phyloP scores from a whole-genome alignment of 129 eudicot genomes.

The Daucus carota region DNA sequence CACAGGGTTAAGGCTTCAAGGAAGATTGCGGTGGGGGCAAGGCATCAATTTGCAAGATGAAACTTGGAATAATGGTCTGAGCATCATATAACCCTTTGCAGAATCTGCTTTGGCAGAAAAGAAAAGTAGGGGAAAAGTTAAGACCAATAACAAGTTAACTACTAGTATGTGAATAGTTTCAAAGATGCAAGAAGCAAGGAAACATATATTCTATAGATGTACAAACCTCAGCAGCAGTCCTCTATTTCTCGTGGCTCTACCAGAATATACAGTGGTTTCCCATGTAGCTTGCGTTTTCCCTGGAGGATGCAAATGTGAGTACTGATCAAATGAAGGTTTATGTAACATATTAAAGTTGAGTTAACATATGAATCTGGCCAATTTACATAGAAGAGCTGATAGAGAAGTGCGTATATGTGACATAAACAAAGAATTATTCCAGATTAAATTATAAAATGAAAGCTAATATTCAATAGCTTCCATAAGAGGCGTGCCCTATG shows the following conservation, averaged over 20 bases:
- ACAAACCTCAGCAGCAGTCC: conserved; percentile 19
- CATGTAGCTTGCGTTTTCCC: conserved; percentile 28
- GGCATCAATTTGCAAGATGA: not conserved
- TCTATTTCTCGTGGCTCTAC: conserved; percentile 41
- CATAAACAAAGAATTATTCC: not conserved
- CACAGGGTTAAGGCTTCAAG: not conserved
- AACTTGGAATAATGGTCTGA: not conserved
- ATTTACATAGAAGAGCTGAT: not conserved
- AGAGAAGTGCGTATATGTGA: not conserved
- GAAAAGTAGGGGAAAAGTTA: not conserved
- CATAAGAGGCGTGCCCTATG: not conserved
- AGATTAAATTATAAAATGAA: not conserved
- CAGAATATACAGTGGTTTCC: conserved; percentile 41
- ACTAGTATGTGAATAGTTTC: not conserved
- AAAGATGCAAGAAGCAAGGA: not conserved
- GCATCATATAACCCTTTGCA: not conserved
- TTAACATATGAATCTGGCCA: not conserved
- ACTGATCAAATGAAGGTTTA: not conserved
- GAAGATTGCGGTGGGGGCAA: not conserved
- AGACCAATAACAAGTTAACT: not conserved
- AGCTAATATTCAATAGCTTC: not conserved
- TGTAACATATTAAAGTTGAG: too few species aligned
- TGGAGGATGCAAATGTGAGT: conserved; percentile 4
- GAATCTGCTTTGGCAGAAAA: not conserved
- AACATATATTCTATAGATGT: not conserved